Base-by-base conservation (phyloP, 108 stramenopile species). In the Epipyxis sp. region DNA sequence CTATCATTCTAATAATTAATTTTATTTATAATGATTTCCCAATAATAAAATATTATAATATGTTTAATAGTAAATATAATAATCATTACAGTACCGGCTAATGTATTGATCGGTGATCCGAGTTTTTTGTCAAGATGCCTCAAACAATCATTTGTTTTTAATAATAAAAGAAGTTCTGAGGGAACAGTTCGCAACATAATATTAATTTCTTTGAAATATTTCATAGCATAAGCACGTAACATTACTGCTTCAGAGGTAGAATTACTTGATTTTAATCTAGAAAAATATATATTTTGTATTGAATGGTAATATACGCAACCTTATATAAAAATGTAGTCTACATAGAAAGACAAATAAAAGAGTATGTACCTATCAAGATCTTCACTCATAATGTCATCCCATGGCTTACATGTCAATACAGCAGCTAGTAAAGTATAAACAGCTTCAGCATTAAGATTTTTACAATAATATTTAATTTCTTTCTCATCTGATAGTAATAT, bases 71-170 rank as follows among this genome's bases (percentile, higher is more conserved):
- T n/a, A 57, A 57, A 16, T 20, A 57, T 25, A 57, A 57, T 16
- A 57, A 57, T 20, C 54, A 57, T 16, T 57, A 25, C 20, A 16
- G 16, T 57, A 57, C 54, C 61, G 34, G 61, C 35, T 10, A 32
- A 32, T n/a, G 76, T 86, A 83, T 87, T 86, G 62, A 82, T 65
- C 34, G 83, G 81, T 37, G 82, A 79, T 6, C 92, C 94, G 6
- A 97, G 79, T 0, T 89, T 82, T 50, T 85, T 80, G 81, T 97
- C 95, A 59, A 97, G 90, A 82, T 96, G 95, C 20, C 97, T 79
- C 44, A 94, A 78, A 81, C 94, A 95, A 82, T 96, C 95, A 77
- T 95, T 94, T 91, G 91, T 94, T 77, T 97, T 79, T 43, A 97
- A 86, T 42, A 97, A 80, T 29, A 97, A 79, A 30, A 95, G 86